Evolutionary conservation across 1,284 basidiomycete species (phyloP).

Genomic region (Cryptococcus floricola): DNA sequence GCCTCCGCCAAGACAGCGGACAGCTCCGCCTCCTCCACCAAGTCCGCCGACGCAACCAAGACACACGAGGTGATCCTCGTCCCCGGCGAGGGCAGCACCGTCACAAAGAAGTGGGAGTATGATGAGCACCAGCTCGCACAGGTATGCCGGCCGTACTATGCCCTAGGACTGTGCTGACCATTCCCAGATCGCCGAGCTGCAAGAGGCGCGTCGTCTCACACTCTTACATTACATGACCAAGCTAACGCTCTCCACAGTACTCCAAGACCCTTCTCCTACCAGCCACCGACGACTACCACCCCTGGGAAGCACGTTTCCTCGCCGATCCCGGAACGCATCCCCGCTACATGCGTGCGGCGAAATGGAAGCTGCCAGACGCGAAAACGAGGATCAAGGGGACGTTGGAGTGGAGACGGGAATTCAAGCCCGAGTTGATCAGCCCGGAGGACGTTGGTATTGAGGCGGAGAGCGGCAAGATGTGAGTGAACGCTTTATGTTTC

Average conservation of each 20-base stretch:
- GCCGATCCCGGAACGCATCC: slow-evolving; percentile 67
- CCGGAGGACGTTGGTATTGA: slow-evolving; percentile 71
- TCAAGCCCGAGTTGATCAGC: slow-evolving; percentile 71
- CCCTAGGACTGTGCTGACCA: neutral
- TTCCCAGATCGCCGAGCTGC: slow-evolving; percentile 57
- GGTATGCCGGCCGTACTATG: slow-evolving; percentile 18
- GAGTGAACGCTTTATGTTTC: slow-evolving; percentile 29
- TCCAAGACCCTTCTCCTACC: slow-evolving; percentile 62
- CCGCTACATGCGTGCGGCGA: slow-evolving; percentile 76
- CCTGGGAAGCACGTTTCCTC: slow-evolving; percentile 73
- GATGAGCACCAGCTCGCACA: slow-evolving; percentile 58
- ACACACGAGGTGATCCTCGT: slow-evolving; percentile 53
- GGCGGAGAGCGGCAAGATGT: slow-evolving; percentile 82
- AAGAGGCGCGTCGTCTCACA: slow-evolving; percentile 54
- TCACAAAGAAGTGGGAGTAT: slow-evolving; percentile 60
- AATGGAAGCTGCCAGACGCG: slow-evolving; percentile 72
- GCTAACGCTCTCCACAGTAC: slow-evolving; percentile 54
- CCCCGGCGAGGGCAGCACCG: slow-evolving; percentile 52
- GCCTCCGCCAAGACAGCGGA: slow-evolving; percentile 24
- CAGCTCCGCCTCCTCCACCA: slow-evolving; percentile 9
- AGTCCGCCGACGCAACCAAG: slow-evolving; percentile 13
- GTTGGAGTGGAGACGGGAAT: slow-evolving; percentile 75
- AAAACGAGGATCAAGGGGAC: slow-evolving; percentile 72
- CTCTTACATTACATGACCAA: neutral
- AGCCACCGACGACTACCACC: slow-evolving; percentile 62